Percentiles rank a stretch among this genome's conserved stretches.
phyloP scores from a whole-genome alignment of 768 basidiomycete species.

The Psilocybe subaeruginosa region DNA sequence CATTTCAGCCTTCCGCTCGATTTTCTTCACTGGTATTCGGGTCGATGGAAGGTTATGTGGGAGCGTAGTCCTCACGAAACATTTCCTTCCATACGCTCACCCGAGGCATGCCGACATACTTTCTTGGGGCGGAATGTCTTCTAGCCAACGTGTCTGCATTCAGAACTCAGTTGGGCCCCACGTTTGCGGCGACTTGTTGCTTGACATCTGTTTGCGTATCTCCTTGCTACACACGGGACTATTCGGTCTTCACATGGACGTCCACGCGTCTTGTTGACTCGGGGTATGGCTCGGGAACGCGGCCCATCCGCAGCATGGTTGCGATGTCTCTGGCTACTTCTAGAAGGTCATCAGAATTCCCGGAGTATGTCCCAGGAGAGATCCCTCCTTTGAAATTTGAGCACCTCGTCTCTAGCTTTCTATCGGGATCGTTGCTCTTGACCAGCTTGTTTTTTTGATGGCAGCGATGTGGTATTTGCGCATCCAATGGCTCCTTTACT shows the following conservation, averaged over 20 bases:
- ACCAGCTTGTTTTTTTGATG: too few relatives aligned
- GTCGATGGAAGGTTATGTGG: slow-evolving; percentile 13
- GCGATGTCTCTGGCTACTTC: neutral
- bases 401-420: too few relatives aligned
- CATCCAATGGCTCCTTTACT: too few relatives aligned
- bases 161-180: neutral
- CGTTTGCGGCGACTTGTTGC: neutral
- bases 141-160: neutral
- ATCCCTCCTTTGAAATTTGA: too few relatives aligned
- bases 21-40: neutral
- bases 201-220: neutral
- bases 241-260: neutral
- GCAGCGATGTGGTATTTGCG: too few relatives aligned
- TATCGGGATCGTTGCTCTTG: too few relatives aligned
- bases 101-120: neutral
- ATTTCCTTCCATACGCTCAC: slow-evolving; percentile 10
- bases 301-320: neutral
- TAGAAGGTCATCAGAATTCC: neutral
- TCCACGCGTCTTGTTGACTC: neutral
- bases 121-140: neutral
- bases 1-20: neutral
- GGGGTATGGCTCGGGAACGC: slow-evolving; percentile 16
- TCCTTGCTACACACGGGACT: neutral
- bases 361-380: neutral
- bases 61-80: slow-evolving; percentile 22